Evolutionary conservation across 192 early-diverging fungal genomes (phyloP).

Genomic region (Umbelopsis sp.): DNA sequence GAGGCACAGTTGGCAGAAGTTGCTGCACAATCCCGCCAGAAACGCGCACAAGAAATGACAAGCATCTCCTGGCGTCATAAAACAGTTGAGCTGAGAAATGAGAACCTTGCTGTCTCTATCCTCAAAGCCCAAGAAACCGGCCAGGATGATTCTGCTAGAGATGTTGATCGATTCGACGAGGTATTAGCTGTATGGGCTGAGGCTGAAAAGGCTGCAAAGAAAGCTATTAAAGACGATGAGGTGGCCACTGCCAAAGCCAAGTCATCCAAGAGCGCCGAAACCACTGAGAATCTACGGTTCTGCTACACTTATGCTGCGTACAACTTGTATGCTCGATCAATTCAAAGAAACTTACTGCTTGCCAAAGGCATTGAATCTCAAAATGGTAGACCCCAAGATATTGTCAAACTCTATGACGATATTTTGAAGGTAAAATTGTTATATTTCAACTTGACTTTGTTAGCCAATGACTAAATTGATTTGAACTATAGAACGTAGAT

Average conservation of each 20-base stretch:
- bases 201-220: slow-evolving; percentile 61
- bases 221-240: slow-evolving; percentile 64
- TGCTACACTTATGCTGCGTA: slow-evolving; percentile 63
- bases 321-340: slow-evolving; percentile 49
- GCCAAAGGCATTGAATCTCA: slow-evolving; percentile 46
- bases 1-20: slow-evolving; percentile 32
- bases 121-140: slow-evolving; percentile 46
- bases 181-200: slow-evolving; percentile 61
- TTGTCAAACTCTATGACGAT: slow-evolving; percentile 68
- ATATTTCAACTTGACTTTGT: background rate
- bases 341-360: slow-evolving; percentile 61
- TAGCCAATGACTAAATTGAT: background rate
- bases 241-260: slow-evolving; percentile 66
- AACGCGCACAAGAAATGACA: slow-evolving; percentile 41
- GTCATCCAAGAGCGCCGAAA: slow-evolving; percentile 68
- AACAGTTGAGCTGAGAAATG: slow-evolving; percentile 45
- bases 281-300: slow-evolving; percentile 55
- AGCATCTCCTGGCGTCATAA: slow-evolving; percentile 54
- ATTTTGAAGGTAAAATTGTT: slow-evolving; percentile 53
- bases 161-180: slow-evolving; percentile 54
- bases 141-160: slow-evolving; percentile 37
- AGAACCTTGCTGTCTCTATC: slow-evolving; percentile 51
- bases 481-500: slow-evolving; percentile 50
- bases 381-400: slow-evolving; percentile 57
- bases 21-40: slow-evolving; percentile 46